Conservation (phyloP, 331 rosid genomes). For the Acacia concinna region DNA sequence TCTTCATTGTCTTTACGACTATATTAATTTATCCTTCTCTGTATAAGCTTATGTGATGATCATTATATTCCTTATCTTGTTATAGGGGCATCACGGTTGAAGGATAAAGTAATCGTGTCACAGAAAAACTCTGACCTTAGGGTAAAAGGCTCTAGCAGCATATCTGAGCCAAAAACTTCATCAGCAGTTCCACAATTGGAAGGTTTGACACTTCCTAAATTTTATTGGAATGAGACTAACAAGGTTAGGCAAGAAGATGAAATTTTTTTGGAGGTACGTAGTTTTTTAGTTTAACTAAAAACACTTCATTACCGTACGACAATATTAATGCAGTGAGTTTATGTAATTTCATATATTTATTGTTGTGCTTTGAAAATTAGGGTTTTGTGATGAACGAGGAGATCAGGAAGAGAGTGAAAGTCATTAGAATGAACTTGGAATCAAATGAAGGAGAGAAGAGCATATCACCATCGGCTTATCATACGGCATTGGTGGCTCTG, state of each 20-base stretch:
- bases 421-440: conserved; percentile 38
- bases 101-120: background rate
- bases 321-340: background rate
- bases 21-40: background rate
- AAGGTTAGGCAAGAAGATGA: background rate
- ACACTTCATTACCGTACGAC: background rate
- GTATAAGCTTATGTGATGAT: background rate
- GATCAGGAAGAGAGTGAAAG: conserved; percentile 39
- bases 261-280: background rate
- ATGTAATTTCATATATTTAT: background rate
- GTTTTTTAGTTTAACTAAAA: background rate
- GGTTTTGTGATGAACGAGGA: conserved; percentile 6
- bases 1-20: background rate
- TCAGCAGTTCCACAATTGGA: background rate
- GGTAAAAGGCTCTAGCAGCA: background rate
- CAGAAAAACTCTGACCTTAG: background rate
- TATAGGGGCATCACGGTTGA: background rate
- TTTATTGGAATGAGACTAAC: background rate
- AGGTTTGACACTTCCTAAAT: background rate
- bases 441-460: conserved; percentile 60
- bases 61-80: background rate
- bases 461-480: conserved; percentile 52
- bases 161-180: background rate
- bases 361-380: background rate
- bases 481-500: conserved; percentile 69